phyloP scores from a whole-genome alignment of 164 flowering plant species.

The Saururus chinensis region DNA sequence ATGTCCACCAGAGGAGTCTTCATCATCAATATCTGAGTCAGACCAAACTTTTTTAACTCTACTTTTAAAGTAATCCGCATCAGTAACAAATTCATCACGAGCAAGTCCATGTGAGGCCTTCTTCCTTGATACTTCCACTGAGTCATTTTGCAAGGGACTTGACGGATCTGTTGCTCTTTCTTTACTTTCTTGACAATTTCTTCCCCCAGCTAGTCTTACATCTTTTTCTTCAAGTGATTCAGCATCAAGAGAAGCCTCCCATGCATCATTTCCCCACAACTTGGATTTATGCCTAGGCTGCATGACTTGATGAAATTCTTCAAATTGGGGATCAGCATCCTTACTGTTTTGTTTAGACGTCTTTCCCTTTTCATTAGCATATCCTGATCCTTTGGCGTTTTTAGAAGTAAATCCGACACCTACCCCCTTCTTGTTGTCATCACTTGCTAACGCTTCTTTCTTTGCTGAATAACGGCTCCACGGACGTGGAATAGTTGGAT shows the following conservation, averaged over 20 bases:
- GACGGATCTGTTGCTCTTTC: background rate
- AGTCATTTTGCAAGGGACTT: conserved; percentile 3
- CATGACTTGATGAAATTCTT: conserved; percentile 83
- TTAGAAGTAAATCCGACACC: conserved; percentile 8
- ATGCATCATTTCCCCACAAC: conserved; percentile 85
- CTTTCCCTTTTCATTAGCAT: conserved; percentile 10
- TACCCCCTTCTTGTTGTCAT: conserved; percentile 14
- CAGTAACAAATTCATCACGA: conserved; percentile 40
- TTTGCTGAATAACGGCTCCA: conserved; percentile 75
- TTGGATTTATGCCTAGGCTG: conserved; percentile 68
- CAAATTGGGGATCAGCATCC: conserved; percentile 52
- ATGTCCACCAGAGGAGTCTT: conserved; percentile 12
- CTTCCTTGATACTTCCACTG: conserved; percentile 6
- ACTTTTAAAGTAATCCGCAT: conserved; percentile 79
- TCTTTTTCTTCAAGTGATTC: conserved; percentile 16
- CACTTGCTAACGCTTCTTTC: conserved; percentile 25
- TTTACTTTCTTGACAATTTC: conserved; percentile 9
- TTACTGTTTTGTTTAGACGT: conserved; percentile 19
- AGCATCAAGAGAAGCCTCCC: conserved; percentile 21
- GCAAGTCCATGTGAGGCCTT: conserved; percentile 14
- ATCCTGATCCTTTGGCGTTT: conserved; percentile 14
- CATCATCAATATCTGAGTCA: conserved; percentile 55
- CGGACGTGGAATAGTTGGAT: conserved; percentile 72
- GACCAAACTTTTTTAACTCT: conserved; percentile 73
- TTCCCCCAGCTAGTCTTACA: conserved; percentile 13